Conservation (phyloP, 148 eudicot species). For the Cornus suecica region DNA sequence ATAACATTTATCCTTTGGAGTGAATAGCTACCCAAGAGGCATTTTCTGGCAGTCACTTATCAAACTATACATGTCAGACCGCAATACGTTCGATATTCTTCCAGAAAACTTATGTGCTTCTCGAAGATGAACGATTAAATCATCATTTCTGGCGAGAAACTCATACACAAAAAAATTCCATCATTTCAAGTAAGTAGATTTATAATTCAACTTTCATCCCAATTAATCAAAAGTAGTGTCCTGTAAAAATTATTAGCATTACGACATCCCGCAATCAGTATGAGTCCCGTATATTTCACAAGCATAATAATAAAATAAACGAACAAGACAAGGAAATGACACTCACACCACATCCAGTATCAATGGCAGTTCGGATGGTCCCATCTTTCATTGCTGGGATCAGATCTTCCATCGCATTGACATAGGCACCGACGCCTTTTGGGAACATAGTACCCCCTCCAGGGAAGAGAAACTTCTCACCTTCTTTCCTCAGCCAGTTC, state of each 20-base stretch:
- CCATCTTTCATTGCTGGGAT: slow-evolving; percentile 83
- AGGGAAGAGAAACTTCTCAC: slow-evolving; percentile 83
- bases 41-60: background rate
- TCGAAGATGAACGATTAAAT: background rate
- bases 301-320: background rate
- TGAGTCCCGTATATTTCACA: background rate
- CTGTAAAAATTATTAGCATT: background rate
- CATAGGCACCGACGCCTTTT: slow-evolving; percentile 64
- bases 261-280: background rate
- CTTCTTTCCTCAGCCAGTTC: slow-evolving; percentile 85
- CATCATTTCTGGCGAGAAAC: too few species aligned
- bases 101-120: background rate
- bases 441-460: slow-evolving; percentile 99
- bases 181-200: background rate
- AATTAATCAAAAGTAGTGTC: background rate
- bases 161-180: too few species aligned
- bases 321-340: background rate
- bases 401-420: slow-evolving; percentile 71
- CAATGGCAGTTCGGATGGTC: slow-evolving; percentile 79
- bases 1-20: background rate
- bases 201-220: background rate
- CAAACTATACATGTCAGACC: background rate
- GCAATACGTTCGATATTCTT: background rate
- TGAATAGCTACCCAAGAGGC: background rate
- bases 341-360: slow-evolving; percentile 97